phyloP scores from a whole-genome alignment of 352 stramenopile species.

The Globisporangium cederbergense region DNA sequence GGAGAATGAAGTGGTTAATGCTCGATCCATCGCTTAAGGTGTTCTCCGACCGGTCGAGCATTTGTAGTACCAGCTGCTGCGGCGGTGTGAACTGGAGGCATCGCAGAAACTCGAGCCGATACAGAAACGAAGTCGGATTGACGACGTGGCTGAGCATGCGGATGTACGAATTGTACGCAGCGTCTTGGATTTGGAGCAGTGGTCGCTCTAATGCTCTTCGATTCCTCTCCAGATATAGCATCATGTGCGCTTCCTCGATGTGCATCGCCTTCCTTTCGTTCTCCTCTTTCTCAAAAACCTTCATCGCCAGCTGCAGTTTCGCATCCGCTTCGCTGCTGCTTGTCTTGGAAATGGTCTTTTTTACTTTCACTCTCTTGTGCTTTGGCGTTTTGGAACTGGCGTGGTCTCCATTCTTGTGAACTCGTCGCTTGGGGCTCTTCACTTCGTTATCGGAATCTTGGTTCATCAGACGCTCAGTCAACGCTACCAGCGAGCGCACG shows the following conservation, averaged over 20 bases:
- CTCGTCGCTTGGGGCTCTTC: not conserved
- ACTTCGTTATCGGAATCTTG: not conserved
- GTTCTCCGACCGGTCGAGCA: slow-evolving; percentile 23
- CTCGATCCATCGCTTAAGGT: slow-evolving; percentile 9
- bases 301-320: slow-evolving; percentile 21
- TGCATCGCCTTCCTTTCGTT: slow-evolving; percentile 40
- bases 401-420: slow-evolving; percentile 2
- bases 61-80: slow-evolving; percentile 38
- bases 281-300: slow-evolving; percentile 45
- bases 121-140: slow-evolving; percentile 42
- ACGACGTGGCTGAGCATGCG: slow-evolving; percentile 51
- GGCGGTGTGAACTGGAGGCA: slow-evolving; percentile 36
- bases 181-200: slow-evolving; percentile 44
- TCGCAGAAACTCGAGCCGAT: slow-evolving; percentile 42
- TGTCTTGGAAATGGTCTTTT: slow-evolving; percentile 1
- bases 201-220: slow-evolving; percentile 37
- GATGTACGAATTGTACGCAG: slow-evolving; percentile 43
- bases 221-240: slow-evolving; percentile 45
- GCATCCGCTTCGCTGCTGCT: slow-evolving; percentile 4
- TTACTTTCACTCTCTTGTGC: slow-evolving; percentile 15
- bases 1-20: slow-evolving; percentile 31
- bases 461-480: slow-evolving; percentile 19
- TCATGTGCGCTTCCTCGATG: slow-evolving; percentile 40
- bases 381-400: not conserved
- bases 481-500: slow-evolving; percentile 12